Conservation (phyloP, 805 yeast genomes). For the Yarrowia sp. region DNA sequence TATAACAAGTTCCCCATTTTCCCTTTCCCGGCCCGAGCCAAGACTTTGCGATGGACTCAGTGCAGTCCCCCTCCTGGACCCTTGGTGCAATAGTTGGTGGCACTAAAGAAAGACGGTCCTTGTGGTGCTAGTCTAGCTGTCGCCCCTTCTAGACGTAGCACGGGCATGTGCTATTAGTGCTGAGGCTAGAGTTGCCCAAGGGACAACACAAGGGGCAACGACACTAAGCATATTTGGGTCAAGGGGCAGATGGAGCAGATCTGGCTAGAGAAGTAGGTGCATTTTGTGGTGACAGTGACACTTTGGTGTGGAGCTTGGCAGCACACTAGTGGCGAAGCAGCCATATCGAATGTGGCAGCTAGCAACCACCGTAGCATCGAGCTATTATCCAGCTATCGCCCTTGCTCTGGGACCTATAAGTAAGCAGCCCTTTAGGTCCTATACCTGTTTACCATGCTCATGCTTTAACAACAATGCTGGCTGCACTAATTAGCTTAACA, state of each 20-base stretch:
- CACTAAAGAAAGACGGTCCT: too few species aligned
- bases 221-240: conserved; percentile 19
- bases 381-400: neutral
- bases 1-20: too few species aligned
- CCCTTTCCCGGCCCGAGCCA: too few species aligned
- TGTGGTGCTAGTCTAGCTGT: neutral
- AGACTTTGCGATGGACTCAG: neutral
- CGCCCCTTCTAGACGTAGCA: conserved; percentile 15
- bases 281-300: conserved; percentile 1
- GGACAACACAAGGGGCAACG: conserved; percentile 1
- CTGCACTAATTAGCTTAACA: neutral
- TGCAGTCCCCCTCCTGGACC: neutral
- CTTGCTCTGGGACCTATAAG: too few species aligned
- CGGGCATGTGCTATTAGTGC: conserved; percentile 17
- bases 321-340: conserved; percentile 28
- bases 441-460: neutral
- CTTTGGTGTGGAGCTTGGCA: neutral
- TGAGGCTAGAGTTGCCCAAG: conserved; percentile 19
- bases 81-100: too few species aligned
- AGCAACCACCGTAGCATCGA: conserved; percentile 11
- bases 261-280: conserved; percentile 15
- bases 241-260: conserved; percentile 29
- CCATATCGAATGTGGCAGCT: neutral
- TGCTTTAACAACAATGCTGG: neutral
- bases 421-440: neutral